phyloP scores from a whole-genome alignment of 768 basidiomycete genomes.

The Lentinula guzmanii region DNA sequence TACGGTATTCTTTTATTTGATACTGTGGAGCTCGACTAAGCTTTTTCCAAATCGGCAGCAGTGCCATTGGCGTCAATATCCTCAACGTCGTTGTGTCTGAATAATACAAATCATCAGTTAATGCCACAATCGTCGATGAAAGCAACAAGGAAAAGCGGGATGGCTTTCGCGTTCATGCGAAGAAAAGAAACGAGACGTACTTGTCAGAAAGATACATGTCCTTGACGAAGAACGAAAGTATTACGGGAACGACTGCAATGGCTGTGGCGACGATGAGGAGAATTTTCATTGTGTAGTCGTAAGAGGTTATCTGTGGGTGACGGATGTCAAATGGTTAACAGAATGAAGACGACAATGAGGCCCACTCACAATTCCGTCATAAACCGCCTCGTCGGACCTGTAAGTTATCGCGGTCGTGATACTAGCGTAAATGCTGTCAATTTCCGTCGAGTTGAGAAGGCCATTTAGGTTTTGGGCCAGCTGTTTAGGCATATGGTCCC shows the following conservation, averaged over 20 bases:
- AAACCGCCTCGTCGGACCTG: constrained; percentile 33
- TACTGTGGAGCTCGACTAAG: background rate
- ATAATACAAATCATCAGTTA: background rate
- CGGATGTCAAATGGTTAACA: background rate
- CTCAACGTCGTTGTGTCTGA: constrained; percentile 4
- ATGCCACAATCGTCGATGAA: background rate
- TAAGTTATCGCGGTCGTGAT: constrained; percentile 34
- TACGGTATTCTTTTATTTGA: too few species aligned
- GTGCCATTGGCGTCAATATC: background rate
- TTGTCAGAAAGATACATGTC: constrained; percentile 44
- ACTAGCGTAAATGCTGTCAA: constrained; percentile 31
- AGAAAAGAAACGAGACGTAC: constrained; percentile 19
- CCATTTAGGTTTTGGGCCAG: constrained; percentile 35
- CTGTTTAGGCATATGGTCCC: constrained; percentile 42
- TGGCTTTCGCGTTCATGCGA: background rate
- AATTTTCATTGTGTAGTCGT: constrained; percentile 29
- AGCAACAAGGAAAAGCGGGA: too few species aligned
- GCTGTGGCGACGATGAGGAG: constrained; percentile 34
- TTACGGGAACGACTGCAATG: constrained; percentile 38
- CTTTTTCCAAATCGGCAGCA: background rate
- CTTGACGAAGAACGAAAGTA: constrained; percentile 39
- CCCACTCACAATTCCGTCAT: constrained; percentile 29
- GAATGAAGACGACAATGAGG: background rate
- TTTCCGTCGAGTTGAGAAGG: constrained; percentile 22
- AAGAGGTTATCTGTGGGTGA: constrained; percentile 13